Evolutionary conservation across 768 basidiomycete genomes (phyloP).

Genomic region (Naganishia randhawae): DNA sequence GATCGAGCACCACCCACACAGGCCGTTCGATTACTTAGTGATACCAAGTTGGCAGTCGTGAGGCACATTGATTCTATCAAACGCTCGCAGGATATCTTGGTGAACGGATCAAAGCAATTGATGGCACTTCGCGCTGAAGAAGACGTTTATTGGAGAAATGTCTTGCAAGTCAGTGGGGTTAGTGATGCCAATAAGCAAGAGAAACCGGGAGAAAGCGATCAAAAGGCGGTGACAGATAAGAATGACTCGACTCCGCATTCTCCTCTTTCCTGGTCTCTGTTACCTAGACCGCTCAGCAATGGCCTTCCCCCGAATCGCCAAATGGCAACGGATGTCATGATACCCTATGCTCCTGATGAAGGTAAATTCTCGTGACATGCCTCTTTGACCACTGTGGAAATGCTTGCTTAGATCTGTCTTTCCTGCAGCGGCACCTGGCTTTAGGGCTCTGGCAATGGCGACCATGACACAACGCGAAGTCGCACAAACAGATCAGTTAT

Average conservation of each 20-base stretch:
- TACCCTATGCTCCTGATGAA: conserved; percentile 31
- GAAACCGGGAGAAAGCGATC: neutral
- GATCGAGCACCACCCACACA: conserved; percentile 8
- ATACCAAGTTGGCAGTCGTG: conserved; percentile 14
- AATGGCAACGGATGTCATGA: conserved; percentile 31
- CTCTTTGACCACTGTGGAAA: neutral
- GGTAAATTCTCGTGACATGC: neutral
- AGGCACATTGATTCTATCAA: conserved; percentile 7
- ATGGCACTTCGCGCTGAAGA: neutral
- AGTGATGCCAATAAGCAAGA: neutral
- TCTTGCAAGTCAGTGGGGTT: conserved; percentile 7
- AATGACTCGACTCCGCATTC: neutral
- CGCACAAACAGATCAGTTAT: neutral
- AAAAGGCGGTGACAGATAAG: neutral
- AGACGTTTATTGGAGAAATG: conserved; percentile 6
- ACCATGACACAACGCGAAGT: neutral
- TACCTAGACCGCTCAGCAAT: conserved; percentile 14
- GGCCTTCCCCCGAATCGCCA: conserved; percentile 13
- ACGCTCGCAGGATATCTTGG: conserved; percentile 4
- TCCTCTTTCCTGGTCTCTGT: conserved; percentile 11
- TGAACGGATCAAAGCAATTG: neutral
- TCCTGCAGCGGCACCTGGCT: conserved; percentile 11
- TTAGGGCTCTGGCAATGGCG: conserved; percentile 18
- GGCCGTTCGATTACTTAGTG: neutral
- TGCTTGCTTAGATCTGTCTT: neutral